Percentiles rank a stretch among this genome's conserved stretches.
phyloP scores from a whole-genome alignment of 352 stramenopile species.

The Globisporangium orthogonon region DNA sequence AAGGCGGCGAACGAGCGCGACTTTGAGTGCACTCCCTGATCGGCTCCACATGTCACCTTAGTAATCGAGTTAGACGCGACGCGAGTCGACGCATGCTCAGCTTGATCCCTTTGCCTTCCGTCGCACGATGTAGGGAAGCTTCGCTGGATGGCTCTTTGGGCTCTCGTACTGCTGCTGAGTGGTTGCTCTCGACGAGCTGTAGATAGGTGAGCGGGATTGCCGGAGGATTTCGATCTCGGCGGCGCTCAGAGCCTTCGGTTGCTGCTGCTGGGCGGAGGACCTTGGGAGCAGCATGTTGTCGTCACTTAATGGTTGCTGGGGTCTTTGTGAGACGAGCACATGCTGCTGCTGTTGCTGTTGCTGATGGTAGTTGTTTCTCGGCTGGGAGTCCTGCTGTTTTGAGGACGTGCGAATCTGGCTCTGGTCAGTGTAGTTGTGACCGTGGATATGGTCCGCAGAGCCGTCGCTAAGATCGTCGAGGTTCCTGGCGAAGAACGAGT shows the following conservation, averaged over 20 bases:
- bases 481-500: slow-evolving; percentile 36
- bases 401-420: not conserved
- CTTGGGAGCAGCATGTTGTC: not conserved
- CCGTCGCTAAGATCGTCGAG: slow-evolving; percentile 4
- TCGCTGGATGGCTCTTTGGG: slow-evolving; percentile 15
- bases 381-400: not conserved
- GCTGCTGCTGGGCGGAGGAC: not conserved
- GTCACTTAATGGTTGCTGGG: not conserved
- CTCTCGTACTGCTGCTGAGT: not conserved
- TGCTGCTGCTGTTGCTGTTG: not conserved
- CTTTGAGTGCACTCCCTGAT: too few relatives aligned
- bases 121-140: slow-evolving; percentile 37
- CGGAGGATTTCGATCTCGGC: slow-evolving; percentile 9
- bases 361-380: too few relatives aligned
- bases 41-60: too few relatives aligned
- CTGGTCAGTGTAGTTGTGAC: not conserved
- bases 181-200: not conserved
- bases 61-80: not conserved
- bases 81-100: not conserved
- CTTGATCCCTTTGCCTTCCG: slow-evolving; percentile 16
- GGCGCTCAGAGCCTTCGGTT: slow-evolving; percentile 5
- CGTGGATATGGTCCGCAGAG: not conserved
- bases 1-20: too few relatives aligned
- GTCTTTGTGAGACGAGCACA: too few relatives aligned
- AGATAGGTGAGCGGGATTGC: not conserved